These are phyloP conservation scores for Handroanthus guayacan DNA, from an alignment of 257 asterid genomes.

Conservation along the genomic window DNA sequence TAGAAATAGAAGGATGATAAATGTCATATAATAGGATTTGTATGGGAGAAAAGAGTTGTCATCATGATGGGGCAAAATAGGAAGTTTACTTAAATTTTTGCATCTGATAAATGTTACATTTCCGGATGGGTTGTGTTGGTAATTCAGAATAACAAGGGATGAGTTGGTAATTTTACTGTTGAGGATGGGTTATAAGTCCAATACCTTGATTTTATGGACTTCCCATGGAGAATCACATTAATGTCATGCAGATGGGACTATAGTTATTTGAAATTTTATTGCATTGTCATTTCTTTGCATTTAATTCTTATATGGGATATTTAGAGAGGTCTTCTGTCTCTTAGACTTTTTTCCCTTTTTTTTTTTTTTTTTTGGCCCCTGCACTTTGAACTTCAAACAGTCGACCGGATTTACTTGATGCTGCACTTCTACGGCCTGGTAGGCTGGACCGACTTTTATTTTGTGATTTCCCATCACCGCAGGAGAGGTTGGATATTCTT, in stretches of 20 bases:
- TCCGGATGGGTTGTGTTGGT: too few relatives aligned
- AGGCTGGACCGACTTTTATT: constrained; percentile 93
- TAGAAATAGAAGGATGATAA: too few relatives aligned
- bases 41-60: too few relatives aligned
- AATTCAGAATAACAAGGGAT: too few relatives aligned
- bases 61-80: too few relatives aligned
- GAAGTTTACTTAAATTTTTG: too few relatives aligned
- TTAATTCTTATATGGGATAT: constrained; percentile 17
- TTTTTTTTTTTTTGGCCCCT: not conserved
- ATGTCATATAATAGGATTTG: too few relatives aligned
- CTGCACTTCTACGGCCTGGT: constrained; percentile 98
- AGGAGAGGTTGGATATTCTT: constrained; percentile 85
- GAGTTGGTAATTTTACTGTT: too few relatives aligned
- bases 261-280: not conserved
- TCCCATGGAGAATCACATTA: not conserved
- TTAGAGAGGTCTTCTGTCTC: not conserved
- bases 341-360: not conserved
- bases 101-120: too few relatives aligned
- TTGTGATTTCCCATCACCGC: constrained; percentile 87
- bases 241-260: constrained; percentile 7
- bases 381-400: constrained; percentile 46
- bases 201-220: not conserved
- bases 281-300: not conserved
- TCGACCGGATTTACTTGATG: constrained; percentile 99
- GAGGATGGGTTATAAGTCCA: too few relatives aligned